These are phyloP conservation scores for Xanthoconium stramineum DNA, from an alignment of 768 basidiomycete species.

Conservation along the genomic window DNA sequence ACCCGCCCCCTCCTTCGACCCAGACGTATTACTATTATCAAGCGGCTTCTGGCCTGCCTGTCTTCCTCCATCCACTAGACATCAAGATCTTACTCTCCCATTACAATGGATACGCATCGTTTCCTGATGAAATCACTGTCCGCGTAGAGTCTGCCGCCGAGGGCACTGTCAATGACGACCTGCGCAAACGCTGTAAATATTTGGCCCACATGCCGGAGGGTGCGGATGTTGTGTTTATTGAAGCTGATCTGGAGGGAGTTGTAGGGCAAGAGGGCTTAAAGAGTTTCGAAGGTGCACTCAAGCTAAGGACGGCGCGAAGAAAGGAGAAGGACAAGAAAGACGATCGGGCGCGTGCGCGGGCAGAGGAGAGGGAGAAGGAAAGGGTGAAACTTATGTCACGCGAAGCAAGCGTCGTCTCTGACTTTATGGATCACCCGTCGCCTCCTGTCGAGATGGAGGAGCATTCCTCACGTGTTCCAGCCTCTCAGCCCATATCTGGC, in stretches of 20 bases:
- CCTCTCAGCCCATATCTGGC: constrained; percentile 37
- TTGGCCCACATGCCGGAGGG: constrained; percentile 89
- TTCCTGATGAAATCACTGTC: constrained; percentile 79
- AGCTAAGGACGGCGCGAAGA: constrained; percentile 66
- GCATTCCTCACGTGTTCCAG: not conserved
- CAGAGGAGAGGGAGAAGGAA: constrained; percentile 76
- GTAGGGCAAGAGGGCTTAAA: constrained; percentile 74
- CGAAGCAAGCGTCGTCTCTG: constrained; percentile 9
- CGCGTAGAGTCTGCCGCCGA: constrained; percentile 75
- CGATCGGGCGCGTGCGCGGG: constrained; percentile 73
- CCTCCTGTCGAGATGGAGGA: constrained; percentile 16
- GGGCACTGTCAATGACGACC: constrained; percentile 85
- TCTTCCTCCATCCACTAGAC: constrained; percentile 94
- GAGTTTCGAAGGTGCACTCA: constrained; percentile 81
- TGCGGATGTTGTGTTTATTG: constrained; percentile 91
- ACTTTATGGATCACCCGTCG: constrained; percentile 5
- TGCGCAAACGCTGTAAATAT: constrained; percentile 94
- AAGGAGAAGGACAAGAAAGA: constrained; percentile 85
- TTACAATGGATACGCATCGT: constrained; percentile 74
- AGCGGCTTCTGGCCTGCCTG: constrained; percentile 82
- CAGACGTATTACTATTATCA: constrained; percentile 97
- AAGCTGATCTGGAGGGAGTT: constrained; percentile 76
- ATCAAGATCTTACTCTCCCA: constrained; percentile 89
- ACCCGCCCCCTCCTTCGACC: constrained; percentile 82
- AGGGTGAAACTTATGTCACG: constrained; percentile 34